Conservation (phyloP, 176 grass and related monocot species). For the Phyllostachys edulis region DNA sequence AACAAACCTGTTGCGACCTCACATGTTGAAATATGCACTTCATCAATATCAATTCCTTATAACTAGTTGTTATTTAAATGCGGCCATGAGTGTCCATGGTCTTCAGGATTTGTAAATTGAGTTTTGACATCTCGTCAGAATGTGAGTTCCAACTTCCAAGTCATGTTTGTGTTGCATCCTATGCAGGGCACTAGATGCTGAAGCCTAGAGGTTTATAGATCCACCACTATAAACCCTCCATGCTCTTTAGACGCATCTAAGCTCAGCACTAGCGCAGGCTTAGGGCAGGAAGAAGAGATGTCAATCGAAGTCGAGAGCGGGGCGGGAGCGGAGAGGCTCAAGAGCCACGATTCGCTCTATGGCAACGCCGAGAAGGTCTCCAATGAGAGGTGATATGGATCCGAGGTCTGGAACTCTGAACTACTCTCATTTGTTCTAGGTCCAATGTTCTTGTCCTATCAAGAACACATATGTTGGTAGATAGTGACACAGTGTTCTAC, state of each 20-base stretch:
- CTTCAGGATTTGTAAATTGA: too few relatives aligned
- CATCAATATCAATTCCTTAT: too few relatives aligned
- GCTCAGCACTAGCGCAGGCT: background rate
- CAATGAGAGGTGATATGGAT: constrained; percentile 23
- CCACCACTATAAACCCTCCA: background rate
- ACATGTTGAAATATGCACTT: too few relatives aligned
- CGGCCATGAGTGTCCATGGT: background rate
- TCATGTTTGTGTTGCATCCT: background rate
- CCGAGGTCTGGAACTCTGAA: constrained; percentile 7
- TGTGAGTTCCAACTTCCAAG: too few relatives aligned
- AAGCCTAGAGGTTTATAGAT: background rate
- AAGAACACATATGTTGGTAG: background rate
- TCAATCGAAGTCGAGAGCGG: constrained; percentile 5
- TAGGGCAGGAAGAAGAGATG: constrained; percentile 4
- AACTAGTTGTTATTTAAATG: background rate
- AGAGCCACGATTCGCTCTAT: constrained; percentile 49
- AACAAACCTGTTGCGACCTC: too few relatives aligned
- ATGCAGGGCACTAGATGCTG: constrained; percentile 13
- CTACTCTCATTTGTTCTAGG: background rate
- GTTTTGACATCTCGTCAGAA: background rate
- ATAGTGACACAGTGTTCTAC: background rate
- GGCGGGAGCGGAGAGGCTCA: background rate
- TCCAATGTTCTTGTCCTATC: background rate
- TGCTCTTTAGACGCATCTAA: background rate
- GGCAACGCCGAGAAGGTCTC: constrained; percentile 53